Conservation (phyloP, 2,329 filamentous ascomycete species). For the Curvularia sp. region DNA sequence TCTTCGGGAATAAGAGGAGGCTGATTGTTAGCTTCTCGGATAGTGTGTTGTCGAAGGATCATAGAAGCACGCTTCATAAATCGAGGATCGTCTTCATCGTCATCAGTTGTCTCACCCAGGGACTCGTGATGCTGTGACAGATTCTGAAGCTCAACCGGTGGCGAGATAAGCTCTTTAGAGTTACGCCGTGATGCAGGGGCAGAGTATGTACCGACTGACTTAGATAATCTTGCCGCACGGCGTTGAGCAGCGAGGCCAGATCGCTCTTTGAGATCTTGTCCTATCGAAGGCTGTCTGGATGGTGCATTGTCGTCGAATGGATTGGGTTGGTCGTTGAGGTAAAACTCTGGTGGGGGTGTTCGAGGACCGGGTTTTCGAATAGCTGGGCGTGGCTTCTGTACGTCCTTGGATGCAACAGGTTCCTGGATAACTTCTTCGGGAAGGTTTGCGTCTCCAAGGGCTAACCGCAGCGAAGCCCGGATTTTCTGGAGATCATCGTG, state of each 20-base stretch:
- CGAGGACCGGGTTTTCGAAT: conserved; percentile 43
- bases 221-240: conserved; percentile 45
- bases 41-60: conserved; percentile 45
- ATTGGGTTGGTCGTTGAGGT: conserved; percentile 43
- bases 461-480: conserved; percentile 45
- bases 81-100: conserved; percentile 41
- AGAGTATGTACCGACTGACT: conserved; percentile 47
- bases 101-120: conserved; percentile 27
- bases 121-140: conserved; percentile 28
- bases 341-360: conserved; percentile 45
- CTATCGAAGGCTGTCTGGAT: conserved; percentile 14
- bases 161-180: conserved; percentile 42
- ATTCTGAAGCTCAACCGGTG: conserved; percentile 28
- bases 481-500: conserved; percentile 45
- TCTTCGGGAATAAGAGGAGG: conserved; percentile 34
- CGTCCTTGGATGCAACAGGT: conserved; percentile 25
- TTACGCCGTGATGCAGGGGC: conserved; percentile 46
- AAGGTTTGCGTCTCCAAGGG: conserved; percentile 41
- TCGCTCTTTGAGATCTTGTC: conserved; percentile 36
- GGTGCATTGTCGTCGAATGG: conserved; percentile 40
- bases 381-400: conserved; percentile 48
- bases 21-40: conserved; percentile 20
- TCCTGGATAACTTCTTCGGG: conserved; percentile 24
- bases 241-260: conserved; percentile 47
- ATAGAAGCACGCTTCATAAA: conserved; percentile 53